Evolutionary conservation across 305 asterid genomes (phyloP), one percentile per base, ranked within the genome.

Genomic region (Solanum hybrid): DNA sequence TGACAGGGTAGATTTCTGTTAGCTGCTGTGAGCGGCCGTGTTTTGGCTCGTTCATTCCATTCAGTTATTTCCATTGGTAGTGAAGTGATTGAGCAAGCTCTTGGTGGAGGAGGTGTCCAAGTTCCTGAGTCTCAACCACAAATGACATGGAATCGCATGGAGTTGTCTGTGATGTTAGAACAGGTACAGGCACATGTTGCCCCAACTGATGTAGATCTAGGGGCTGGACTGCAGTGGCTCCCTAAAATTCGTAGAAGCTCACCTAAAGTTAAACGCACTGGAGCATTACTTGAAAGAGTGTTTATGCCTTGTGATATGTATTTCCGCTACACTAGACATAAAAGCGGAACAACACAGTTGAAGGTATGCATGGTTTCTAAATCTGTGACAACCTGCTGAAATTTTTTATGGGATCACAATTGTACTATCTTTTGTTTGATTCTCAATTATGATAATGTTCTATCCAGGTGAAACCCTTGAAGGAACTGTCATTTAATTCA

Each of bases 171-270:
- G 91, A 97, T 97, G 99, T 92, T 98, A 95, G 99, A 98, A 94
- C 99, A 97, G 71, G 99, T 98, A 93, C 99, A 98, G 93, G 99
- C 99, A 93, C 99, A 98, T 94, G 99, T 98, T 89, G 99, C 99
- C 92, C 99, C 99, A 90, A 98, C 99, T 90, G 99, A 98, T 90
- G 98, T 98, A 90, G 99, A 98, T 92, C 99, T 97, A 84, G 99
- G 99, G 79, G 99, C 99, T 92, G 99, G 99, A 90, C 89, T 98
- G 90, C 99, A 98, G 92, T 98, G 99, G 99, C 98, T 98, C 91
- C 99, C 99, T 9, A 96, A 94, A 94, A 98, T 98, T 92, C 96
- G 94, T 72, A 94, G 98, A 92, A 96, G 98, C 93, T 98, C 99
- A 34, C 99, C 99, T 85, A 96, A 97, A 93, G 98, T 97, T 88